phyloP scores from a whole-genome alignment of 31 red algal genomes.

The Asparagopsis taxiformis region DNA sequence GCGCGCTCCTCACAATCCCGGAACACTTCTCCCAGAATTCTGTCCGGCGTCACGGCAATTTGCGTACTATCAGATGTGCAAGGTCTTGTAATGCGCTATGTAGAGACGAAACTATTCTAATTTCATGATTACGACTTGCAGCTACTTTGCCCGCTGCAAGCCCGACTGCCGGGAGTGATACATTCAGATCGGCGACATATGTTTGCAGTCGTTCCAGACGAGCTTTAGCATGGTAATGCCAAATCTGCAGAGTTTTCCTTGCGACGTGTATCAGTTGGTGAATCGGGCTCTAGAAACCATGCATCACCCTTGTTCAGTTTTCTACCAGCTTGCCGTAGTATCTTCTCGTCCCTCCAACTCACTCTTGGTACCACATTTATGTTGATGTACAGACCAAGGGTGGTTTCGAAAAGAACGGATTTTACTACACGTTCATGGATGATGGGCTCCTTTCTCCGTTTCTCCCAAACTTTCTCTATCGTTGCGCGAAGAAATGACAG shows the following conservation, averaged over 20 bases:
- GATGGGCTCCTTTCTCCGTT: conserved; percentile 17
- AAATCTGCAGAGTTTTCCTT: conserved; percentile 27
- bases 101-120: conserved; percentile 3
- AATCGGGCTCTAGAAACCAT: conserved; percentile 55
- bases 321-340: conserved; percentile 51
- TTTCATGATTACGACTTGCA: conserved; percentile 16
- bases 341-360: conserved; percentile 23
- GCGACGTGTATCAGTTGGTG: neutral
- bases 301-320: conserved; percentile 47
- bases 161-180: conserved; percentile 17
- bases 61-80: neutral
- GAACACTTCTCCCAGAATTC: conserved; percentile 41
- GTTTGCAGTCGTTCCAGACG: conserved; percentile 50
- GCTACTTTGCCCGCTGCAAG: conserved; percentile 20
- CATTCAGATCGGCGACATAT: conserved; percentile 52
- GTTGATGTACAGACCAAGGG: neutral
- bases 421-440: conserved; percentile 26
- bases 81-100: conserved; percentile 39
- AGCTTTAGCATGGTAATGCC: conserved; percentile 32
- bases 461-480: conserved; percentile 43
- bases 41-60: neutral
- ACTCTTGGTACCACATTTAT: conserved; percentile 12
- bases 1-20: conserved; percentile 62
- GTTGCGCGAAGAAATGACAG: conserved; percentile 44
- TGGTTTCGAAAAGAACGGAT: conserved; percentile 31